Conservation (phyloP, 768 basidiomycete species). For the Pilatotrama ljubarskyi region DNA sequence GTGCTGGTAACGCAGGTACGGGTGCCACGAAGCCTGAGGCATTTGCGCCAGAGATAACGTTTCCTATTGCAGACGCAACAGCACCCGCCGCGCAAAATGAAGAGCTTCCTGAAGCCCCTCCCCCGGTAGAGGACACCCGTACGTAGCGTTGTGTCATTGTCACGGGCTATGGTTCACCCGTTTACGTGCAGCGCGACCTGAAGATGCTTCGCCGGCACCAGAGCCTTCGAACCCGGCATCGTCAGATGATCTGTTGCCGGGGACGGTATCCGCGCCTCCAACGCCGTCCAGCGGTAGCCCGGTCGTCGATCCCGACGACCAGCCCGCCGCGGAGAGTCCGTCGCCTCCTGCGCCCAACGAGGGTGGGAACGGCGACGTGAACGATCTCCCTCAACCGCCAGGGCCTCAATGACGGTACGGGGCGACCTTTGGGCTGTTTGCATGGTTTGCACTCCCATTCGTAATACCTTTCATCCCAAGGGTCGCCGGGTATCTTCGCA, state of each 20-base stretch:
- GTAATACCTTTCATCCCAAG: constrained; percentile 45
- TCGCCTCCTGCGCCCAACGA: not conserved
- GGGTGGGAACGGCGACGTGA: constrained; percentile 1
- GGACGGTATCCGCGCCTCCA: not conserved
- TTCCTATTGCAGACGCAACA: not conserved
- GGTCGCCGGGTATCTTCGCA: constrained; percentile 50
- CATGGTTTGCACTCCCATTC: constrained; percentile 43
- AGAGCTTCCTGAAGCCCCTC: not conserved
- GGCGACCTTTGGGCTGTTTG: constrained; percentile 48
- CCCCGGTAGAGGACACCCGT: not conserved
- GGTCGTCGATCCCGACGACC: not conserved
- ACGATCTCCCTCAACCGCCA: constrained; percentile 7
- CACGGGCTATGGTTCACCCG: not conserved
- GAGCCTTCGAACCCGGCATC: not conserved
- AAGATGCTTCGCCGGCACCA: not conserved
- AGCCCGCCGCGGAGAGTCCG: not conserved
- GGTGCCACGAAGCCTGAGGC: not conserved
- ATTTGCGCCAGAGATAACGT: constrained; percentile 11
- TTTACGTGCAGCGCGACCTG: constrained; percentile 5
- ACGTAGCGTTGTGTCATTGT: constrained; percentile 6
- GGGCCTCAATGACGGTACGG: constrained; percentile 46
- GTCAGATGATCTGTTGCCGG: constrained; percentile 4
- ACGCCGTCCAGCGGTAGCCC: not conserved
- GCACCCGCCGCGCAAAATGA: not conserved
- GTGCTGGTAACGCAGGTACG: constrained; percentile 2